Base-by-base conservation (phyloP, 768 basidiomycete genomes). In the Kwoniella heveanensis region DNA sequence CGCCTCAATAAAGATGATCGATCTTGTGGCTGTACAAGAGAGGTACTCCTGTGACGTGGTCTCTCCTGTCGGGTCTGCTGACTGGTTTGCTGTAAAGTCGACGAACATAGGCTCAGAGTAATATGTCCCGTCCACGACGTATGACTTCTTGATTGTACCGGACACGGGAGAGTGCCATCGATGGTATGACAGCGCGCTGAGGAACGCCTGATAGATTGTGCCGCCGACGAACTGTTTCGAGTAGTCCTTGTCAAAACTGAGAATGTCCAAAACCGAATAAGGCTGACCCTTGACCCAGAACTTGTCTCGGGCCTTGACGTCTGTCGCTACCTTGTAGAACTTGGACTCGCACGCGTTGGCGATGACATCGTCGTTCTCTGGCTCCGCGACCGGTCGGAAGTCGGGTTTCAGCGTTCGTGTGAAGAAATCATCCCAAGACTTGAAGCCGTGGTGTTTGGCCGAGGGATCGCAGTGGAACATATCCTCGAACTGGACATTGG, bases 281-380 rank as follows among this genome's bases (percentile, higher is more conserved):
- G 84, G 83, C 60, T 87, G 80, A 0, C 82, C 85, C 71, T 88
- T 88, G 74, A 87, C 68, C 86, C 86, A 88, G 77, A 88, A 87
- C 32, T 73, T 68, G 57, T 86, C 85, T 5, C 72, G 73, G 1
- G 70, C 72, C 55, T 84, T 70, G 32, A 85, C 83, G 58, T 83
- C 64, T 32, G 48, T 27, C 1, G 74, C 77, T 47, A 85, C 80
- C 39, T 81, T 78, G 72, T 84, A 83, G 2, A 85, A 73, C 21
- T 77, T 81, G 19, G 84, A 85, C 71, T 88, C 87, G 80, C 86
- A 88, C 12, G 84, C 79, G 63, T 80, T 83, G 61, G 78, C 82
- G 69, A 88, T 79, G 65, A 86, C 69, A 46, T 72, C 60, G 62
- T 78, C 76, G 67, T 82, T 67, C 3, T 78, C 72, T 5, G 77